phyloP scores from a whole-genome alignment of 441 rosid genomes.

The Bruguiera hainesii region DNA sequence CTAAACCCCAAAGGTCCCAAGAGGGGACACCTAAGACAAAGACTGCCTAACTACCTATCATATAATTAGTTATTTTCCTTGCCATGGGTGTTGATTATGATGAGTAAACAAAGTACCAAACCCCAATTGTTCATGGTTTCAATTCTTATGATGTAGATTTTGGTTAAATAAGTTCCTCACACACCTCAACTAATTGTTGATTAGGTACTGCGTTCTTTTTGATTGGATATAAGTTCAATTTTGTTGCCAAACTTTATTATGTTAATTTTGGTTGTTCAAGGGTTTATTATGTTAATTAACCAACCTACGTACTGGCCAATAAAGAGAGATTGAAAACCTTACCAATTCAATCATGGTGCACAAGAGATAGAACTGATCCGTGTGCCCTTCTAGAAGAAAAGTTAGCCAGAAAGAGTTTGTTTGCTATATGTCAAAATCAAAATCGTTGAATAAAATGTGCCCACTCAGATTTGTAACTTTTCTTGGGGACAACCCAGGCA shows the following conservation, averaged over 20 bases:
- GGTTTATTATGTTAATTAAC: background rate
- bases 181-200: background rate
- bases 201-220: background rate
- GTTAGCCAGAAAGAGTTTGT: background rate
- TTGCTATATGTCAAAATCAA: slow-evolving; percentile 1
- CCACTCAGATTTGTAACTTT: background rate
- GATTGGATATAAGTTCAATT: background rate
- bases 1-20: background rate
- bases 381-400: background rate
- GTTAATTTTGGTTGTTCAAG: background rate
- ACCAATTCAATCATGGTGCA: slow-evolving; percentile 2
- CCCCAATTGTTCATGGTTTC: slow-evolving; percentile 17
- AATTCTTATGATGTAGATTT: background rate
- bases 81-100: slow-evolving; percentile 25
- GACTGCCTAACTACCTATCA: slow-evolving; percentile 20
- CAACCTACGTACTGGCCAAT: slow-evolving; percentile 9
- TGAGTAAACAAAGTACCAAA: slow-evolving; percentile 20
- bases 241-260: background rate
- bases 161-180: background rate
- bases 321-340: slow-evolving; percentile 10
- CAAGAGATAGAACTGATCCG: background rate
- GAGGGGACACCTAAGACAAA: slow-evolving; percentile 13
- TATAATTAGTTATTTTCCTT: slow-evolving; percentile 1
- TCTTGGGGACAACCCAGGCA: background rate
- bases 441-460: background rate